phyloP scores from a whole-genome alignment of 2,329 filamentous ascomycete species.

The Alternaria sp. region DNA sequence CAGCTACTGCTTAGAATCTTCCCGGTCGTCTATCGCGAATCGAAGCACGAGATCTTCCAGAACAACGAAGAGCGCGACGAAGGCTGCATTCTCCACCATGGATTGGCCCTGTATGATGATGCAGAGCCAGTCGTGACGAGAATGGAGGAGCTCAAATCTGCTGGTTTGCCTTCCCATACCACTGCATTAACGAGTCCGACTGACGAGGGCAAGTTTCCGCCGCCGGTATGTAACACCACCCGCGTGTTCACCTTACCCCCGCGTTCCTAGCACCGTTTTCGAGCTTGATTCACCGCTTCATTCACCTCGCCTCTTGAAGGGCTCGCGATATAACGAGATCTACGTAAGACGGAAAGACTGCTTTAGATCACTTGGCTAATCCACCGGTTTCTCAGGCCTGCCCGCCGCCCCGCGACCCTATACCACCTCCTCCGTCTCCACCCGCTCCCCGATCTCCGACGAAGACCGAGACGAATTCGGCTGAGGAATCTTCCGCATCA shows the following conservation, averaged over 20 bases:
- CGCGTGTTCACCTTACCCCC: constrained; percentile 18
- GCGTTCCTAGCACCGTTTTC: constrained; percentile 10
- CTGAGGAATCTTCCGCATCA: constrained; percentile 25
- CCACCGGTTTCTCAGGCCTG: constrained; percentile 23
- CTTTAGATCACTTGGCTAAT: constrained; percentile 14
- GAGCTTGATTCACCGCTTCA: constrained; percentile 10
- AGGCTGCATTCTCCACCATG: constrained; percentile 60
- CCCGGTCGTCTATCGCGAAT: constrained; percentile 63
- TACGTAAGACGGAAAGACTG: constrained; percentile 9
- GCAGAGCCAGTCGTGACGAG: constrained; percentile 45
- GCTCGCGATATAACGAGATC: constrained; percentile 10
- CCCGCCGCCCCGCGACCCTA: constrained; percentile 17
- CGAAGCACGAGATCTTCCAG: constrained; percentile 57
- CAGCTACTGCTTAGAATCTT: constrained; percentile 61
- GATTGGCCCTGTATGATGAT: constrained; percentile 61
- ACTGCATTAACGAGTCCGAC: constrained; percentile 47
- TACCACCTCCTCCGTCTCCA: constrained; percentile 14
- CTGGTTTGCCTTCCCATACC: constrained; percentile 50
- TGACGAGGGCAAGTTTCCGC: constrained; percentile 50
- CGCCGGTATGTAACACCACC: constrained; percentile 37
- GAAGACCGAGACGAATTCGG: constrained; percentile 24
- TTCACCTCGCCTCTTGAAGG: constrained; percentile 9
- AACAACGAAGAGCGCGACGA: constrained; percentile 56
- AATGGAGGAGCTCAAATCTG: constrained; percentile 48
- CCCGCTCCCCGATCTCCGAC: constrained; percentile 18